phyloP scores from a whole-genome alignment of 192 early-diverging fungal genomes.

The Dissophora ornata region DNA sequence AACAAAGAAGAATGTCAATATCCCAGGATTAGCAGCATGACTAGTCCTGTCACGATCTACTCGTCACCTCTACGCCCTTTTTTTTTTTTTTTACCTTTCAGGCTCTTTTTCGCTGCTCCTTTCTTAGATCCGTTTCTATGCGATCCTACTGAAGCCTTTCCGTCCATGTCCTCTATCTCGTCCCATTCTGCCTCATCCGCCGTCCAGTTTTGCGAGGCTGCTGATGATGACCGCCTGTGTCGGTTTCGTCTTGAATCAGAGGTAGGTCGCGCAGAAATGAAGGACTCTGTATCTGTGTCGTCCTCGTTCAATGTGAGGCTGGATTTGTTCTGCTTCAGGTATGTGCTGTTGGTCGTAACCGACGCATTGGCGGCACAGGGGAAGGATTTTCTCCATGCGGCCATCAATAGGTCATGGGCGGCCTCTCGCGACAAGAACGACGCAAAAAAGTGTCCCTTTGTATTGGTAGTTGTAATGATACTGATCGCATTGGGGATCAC shows the following conservation, averaged over 20 bases:
- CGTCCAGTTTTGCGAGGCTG: constrained; percentile 46
- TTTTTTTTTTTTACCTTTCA: constrained; percentile 25
- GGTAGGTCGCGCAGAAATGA: constrained; percentile 34
- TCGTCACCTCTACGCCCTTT: too few species aligned
- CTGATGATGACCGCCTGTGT: constrained; percentile 25
- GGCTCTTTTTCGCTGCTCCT: constrained; percentile 16
- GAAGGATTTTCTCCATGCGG: constrained; percentile 68
- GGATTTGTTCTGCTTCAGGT: constrained; percentile 30
- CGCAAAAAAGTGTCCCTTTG: constrained; percentile 76
- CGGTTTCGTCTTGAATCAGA: constrained; percentile 31
- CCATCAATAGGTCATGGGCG: constrained; percentile 75
- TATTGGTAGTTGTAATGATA: constrained; percentile 69
- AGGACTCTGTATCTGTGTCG: constrained; percentile 32
- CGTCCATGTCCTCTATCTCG: constrained; percentile 19
- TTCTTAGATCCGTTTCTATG: constrained; percentile 13
- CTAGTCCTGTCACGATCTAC: too few species aligned
- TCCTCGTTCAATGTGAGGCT: constrained; percentile 27
- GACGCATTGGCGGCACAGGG: constrained; percentile 42
- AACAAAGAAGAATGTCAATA: neutral
- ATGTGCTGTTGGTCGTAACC: constrained; percentile 25
- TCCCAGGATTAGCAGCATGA: too few species aligned
- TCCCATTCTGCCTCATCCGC: constrained; percentile 44
- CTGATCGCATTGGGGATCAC: constrained; percentile 93
- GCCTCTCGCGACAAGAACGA: constrained; percentile 90
- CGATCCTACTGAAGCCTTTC: constrained; percentile 1